These are phyloP conservation scores for Arthrobotrys musiformis DNA, from an alignment of 2,329 filamentous ascomycete genomes.

Conservation along the genomic window DNA sequence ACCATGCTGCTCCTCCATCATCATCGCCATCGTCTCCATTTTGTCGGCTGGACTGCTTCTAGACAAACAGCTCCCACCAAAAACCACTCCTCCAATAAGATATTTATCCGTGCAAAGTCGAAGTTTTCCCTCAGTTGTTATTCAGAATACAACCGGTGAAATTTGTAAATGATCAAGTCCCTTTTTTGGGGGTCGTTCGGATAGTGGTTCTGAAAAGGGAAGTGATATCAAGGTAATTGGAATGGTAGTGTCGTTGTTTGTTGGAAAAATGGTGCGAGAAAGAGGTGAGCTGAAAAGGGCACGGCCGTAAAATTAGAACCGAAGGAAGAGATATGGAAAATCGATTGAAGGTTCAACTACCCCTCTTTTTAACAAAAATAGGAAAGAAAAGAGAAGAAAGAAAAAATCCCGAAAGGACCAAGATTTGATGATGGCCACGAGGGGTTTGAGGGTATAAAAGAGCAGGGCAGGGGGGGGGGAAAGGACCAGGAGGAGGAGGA, in stretches of 20 bases:
- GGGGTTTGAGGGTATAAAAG: slow-evolving; percentile 41
- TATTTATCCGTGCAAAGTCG: neutral
- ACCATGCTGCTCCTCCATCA: slow-evolving; percentile 6
- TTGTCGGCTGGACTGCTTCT: slow-evolving; percentile 5
- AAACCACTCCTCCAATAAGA: neutral
- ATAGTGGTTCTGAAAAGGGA: slow-evolving; percentile 8
- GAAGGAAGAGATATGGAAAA: slow-evolving; percentile 8
- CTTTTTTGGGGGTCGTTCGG: neutral
- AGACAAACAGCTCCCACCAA: neutral
- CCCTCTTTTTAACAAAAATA: slow-evolving; percentile 38
- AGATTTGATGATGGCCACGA: slow-evolving; percentile 29
- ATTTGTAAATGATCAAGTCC: neutral
- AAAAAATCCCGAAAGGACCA: neutral
- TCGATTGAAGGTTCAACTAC: slow-evolving; percentile 18
- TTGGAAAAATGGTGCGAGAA: neutral
- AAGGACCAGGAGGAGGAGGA: neutral
- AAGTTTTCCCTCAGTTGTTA: neutral
- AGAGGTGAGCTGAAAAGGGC: slow-evolving; percentile 8
- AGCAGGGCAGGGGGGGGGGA: neutral
- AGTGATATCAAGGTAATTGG: slow-evolving; percentile 16
- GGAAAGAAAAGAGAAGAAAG: slow-evolving; percentile 24
- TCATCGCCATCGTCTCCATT: slow-evolving; percentile 50
- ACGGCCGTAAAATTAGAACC: slow-evolving; percentile 8
- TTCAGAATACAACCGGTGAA: neutral
- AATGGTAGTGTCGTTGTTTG: slow-evolving; percentile 22